A percentile compares a stretch with the other conserved stretches of the same genome.
Evolutionary conservation across 345 rosid genomes (phyloP).

Genomic region (Salix suchowensis): DNA sequence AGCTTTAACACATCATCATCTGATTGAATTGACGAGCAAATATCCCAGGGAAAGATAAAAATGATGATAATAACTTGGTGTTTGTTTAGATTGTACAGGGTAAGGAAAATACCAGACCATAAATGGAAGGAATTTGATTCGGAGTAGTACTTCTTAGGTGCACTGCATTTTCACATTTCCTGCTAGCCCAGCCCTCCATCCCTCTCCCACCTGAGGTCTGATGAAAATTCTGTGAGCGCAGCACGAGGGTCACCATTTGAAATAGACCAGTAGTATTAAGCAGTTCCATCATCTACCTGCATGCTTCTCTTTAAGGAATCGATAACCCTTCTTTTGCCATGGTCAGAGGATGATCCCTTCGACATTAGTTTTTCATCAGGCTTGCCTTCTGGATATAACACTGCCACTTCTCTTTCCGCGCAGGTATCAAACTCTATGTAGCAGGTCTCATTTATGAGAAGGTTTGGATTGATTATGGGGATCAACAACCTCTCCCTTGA

Average conservation of each 20-base stretch:
- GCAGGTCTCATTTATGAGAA: slow-evolving; percentile 61
- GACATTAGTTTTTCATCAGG: slow-evolving; percentile 34
- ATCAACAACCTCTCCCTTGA: slow-evolving; percentile 82
- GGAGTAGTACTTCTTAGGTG: neutral
- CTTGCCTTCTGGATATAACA: slow-evolving; percentile 65
- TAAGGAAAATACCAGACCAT: neutral
- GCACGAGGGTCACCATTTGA: slow-evolving; percentile 74
- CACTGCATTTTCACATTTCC: neutral
- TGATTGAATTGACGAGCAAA: neutral
- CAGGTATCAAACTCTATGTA: slow-evolving; percentile 70
- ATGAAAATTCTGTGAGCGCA: slow-evolving; percentile 62
- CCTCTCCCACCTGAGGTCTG: slow-evolving; percentile 78
- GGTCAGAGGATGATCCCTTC: slow-evolving; percentile 38
- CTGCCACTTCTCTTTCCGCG: slow-evolving; percentile 79
- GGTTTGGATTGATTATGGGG: slow-evolving; percentile 59
- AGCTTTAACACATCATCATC: neutral
- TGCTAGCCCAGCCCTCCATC: slow-evolving; percentile 37
- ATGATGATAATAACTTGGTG: slow-evolving; percentile 1
- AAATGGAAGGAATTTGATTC: neutral
- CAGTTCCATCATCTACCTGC: slow-evolving; percentile 88
- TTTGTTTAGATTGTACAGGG: neutral
- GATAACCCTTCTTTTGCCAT: slow-evolving; percentile 54
- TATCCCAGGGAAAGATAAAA: neutral
- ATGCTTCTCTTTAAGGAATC: slow-evolving; percentile 80
- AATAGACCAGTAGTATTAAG: slow-evolving; percentile 68